These are phyloP conservation scores for Candida xiaguanensis DNA, from an alignment of 805 yeast genomes.

Conservation along the genomic window DNA sequence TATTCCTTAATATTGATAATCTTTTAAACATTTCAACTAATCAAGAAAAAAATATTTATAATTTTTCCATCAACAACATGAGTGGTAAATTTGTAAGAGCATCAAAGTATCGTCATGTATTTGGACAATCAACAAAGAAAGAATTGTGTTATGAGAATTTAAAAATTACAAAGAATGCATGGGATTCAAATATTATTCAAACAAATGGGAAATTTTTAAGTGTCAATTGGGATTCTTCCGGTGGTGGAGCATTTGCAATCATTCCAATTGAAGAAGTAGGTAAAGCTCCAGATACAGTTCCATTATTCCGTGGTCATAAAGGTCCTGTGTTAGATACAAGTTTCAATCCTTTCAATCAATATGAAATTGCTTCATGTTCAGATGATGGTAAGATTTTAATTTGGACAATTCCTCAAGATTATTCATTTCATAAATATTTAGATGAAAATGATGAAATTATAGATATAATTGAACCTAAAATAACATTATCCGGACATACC, in stretches of 20 bases:
- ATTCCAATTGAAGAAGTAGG: conserved; percentile 85
- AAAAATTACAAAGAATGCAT: conserved; percentile 83
- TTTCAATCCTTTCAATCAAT: conserved; percentile 85
- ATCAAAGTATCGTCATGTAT: conserved; percentile 94
- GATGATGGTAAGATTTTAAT: conserved; percentile 76
- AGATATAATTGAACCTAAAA: conserved; percentile 66
- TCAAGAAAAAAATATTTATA: too few relatives aligned
- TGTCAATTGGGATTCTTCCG: conserved; percentile 90
- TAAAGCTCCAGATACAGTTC: conserved; percentile 88
- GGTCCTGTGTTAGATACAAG: conserved; percentile 95
- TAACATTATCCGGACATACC: conserved; percentile 76
- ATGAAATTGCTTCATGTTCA: conserved; percentile 71
- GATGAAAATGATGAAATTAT: conserved; percentile 53
- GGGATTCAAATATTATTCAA: conserved; percentile 90
- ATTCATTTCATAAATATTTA: conserved; percentile 60
- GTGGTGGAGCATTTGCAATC: conserved; percentile 97
- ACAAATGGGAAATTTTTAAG: conserved; percentile 83
- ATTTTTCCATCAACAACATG: conserved; percentile 1
- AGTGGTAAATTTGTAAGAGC: conserved; percentile 93
- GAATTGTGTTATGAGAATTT: conserved; percentile 73
- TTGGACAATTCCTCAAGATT: conserved; percentile 86
- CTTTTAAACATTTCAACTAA: too few relatives aligned
- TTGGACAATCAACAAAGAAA: conserved; percentile 75
- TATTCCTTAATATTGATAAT: neutral
- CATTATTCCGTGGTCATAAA: conserved; percentile 92